phyloP scores from a whole-genome alignment of 2,329 filamentous ascomycete genomes.

The Aspergillus arachidicola region DNA sequence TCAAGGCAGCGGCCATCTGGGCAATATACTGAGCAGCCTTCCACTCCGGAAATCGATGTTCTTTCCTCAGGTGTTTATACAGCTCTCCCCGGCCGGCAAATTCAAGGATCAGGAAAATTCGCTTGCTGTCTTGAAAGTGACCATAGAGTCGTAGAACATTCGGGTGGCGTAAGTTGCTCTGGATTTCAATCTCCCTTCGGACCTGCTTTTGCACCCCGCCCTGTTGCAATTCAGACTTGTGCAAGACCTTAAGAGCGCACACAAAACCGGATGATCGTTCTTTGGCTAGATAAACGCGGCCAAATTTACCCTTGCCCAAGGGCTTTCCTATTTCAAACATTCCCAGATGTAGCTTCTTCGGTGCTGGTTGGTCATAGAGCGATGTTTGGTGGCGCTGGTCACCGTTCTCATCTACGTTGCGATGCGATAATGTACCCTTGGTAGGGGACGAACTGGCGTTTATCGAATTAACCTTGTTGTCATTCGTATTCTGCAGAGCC shows the following conservation, averaged over 20 bases:
- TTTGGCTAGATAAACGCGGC: constrained; percentile 80
- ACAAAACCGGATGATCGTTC: constrained; percentile 79
- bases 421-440: constrained; percentile 54
- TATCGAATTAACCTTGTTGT: constrained; percentile 58
- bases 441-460: constrained; percentile 61
- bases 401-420: constrained; percentile 51
- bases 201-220: constrained; percentile 86
- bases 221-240: constrained; percentile 80
- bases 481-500: constrained; percentile 76
- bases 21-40: constrained; percentile 85
- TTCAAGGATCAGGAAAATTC: constrained; percentile 84
- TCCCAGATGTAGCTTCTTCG: constrained; percentile 75
- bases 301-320: constrained; percentile 85
- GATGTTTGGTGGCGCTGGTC: constrained; percentile 41
- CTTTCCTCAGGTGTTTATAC: constrained; percentile 81
- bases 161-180: constrained; percentile 81
- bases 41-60: constrained; percentile 80
- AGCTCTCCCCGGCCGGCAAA: constrained; percentile 84
- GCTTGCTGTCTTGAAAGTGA: constrained; percentile 86
- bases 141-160: constrained; percentile 83
- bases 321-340: constrained; percentile 94
- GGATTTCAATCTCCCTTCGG: constrained; percentile 84
- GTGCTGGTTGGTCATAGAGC: constrained; percentile 60
- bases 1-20: constrained; percentile 86
- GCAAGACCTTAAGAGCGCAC: constrained; percentile 82